phyloP scores from a whole-genome alignment of 257 asterid genomes.

The Solanum pinnatisectum region DNA sequence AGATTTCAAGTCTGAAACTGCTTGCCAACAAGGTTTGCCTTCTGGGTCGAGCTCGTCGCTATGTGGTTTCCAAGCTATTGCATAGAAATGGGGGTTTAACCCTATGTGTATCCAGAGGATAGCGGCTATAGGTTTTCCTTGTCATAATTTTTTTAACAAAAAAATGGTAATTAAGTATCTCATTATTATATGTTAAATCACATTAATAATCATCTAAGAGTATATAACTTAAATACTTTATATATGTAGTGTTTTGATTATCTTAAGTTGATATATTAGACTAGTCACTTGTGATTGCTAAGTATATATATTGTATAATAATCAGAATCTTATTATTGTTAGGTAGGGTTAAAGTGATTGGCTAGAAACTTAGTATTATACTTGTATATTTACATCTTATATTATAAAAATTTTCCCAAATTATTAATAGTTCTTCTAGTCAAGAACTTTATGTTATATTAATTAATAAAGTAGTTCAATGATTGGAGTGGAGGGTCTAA shows the following conservation, averaged over 20 bases:
- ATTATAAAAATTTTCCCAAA: background rate
- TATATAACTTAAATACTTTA: background rate
- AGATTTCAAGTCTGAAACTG: background rate
- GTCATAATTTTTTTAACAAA: no score
- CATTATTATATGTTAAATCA: background rate
- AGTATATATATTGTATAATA: background rate
- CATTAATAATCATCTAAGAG: background rate
- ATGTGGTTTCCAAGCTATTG: no score
- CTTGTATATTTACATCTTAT: background rate
- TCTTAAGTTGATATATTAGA: background rate
- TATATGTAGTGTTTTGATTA: background rate
- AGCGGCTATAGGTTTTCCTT: background rate
- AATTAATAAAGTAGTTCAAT: conserved; percentile 11
- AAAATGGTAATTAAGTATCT: background rate
- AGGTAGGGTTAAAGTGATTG: background rate
- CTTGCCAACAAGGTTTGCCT: rapidly evolving
- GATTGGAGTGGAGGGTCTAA: conserved; percentile 13
- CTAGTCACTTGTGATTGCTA: background rate
- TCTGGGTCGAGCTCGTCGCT: background rate
- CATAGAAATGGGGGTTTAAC: no score
- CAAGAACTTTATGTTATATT: background rate
- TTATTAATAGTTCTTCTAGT: background rate
- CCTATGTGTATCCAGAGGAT: background rate
- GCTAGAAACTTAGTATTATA: background rate
- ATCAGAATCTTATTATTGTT: background rate